These are phyloP conservation scores for Dothiorella sarmentorum DNA, from an alignment of 2,329 filamentous ascomycete species.

Conservation along the genomic window DNA sequence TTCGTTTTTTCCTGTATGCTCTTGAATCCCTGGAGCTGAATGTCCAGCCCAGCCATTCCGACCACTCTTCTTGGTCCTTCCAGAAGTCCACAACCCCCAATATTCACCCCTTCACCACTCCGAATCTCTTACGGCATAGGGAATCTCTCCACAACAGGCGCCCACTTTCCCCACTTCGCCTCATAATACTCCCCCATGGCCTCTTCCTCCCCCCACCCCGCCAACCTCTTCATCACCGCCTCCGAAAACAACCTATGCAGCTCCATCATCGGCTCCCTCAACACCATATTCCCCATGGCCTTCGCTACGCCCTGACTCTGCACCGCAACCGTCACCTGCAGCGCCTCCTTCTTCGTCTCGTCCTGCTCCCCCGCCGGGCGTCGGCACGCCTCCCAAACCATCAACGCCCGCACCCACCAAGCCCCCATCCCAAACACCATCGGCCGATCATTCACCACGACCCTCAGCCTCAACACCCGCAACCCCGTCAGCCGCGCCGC, in stretches of 20 bases:
- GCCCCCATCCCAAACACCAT: slow-evolving; percentile 18
- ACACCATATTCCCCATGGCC: slow-evolving; percentile 20
- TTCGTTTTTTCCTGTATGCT: too few relatives aligned
- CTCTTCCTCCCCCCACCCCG: slow-evolving; percentile 27
- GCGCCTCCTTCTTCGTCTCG: neutral
- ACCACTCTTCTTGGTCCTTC: too few relatives aligned
- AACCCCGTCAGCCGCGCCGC: neutral
- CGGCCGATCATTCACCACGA: slow-evolving; percentile 24
- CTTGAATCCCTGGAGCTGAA: too few relatives aligned
- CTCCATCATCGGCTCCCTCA: slow-evolving; percentile 16
- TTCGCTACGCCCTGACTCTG: neutral
- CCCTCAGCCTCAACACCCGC: slow-evolving; percentile 23
- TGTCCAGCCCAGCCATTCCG: too few relatives aligned
- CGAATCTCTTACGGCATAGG: neutral
- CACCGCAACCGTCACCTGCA: neutral
- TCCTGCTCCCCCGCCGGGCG: neutral
- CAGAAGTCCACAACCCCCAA: too few relatives aligned
- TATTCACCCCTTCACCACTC: too few relatives aligned
- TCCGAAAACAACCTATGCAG: slow-evolving; percentile 30
- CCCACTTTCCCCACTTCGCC: neutral
- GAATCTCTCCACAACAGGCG: neutral
- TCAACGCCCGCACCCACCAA: neutral
- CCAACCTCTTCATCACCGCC: slow-evolving; percentile 27
- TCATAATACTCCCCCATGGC: slow-evolving; percentile 29
- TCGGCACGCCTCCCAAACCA: neutral